Base-by-base conservation (phyloP, 116 monocot species). In the Posidonia oceanica region DNA sequence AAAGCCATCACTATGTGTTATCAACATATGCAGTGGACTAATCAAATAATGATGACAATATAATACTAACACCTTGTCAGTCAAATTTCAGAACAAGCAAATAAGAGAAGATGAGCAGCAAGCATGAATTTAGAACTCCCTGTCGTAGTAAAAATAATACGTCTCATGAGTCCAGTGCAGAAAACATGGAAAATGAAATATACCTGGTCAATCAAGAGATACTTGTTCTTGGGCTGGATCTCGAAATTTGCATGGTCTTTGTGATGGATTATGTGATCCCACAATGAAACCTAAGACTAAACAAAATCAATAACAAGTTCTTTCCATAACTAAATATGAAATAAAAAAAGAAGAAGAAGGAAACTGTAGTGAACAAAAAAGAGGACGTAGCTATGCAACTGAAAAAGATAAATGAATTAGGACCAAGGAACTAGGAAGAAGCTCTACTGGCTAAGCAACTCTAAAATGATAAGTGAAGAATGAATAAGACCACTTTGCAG, bases 181-280 rank as follows among this genome's bases (percentile, higher is more conserved):
- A 39, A n/a, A n/a, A n/a, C n/a, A n/a, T n/a, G n/a, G n/a, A n/a
- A 39, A 17, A 16, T 39, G 39, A 17, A 66, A 38, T 39, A 59
- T 59, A 61, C 87, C 87, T 87, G 87, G 60, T 87, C 87, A 37
- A 83, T 81, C 4, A 87, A 74, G 61, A 83, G 79, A 74, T 87
- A 87, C 74, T 83, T 81, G 69, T 71, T 87, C 14, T 66, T 67
- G 20, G 81, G 76, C 56, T 76, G 23, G 36, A 38, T 64, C 37
- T 69, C 39, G 51, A 87, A 79, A 54, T 71, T 87, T 7, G 83
- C 87, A 5, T 74, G 53, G 21, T 83, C 76, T 72, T 81, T 87
- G 36, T 83, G 76, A 18, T 55, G 79, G 38, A 87, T 77, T 59
- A 81, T 76, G 18, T 81, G 79, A 78, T 87, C 84, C 84, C 87